A percentile compares a stretch with the other conserved stretches of the same genome.
phyloP scores from a whole-genome alignment of 73 alveolate genomes.

The Tetrahymena borealis region DNA sequence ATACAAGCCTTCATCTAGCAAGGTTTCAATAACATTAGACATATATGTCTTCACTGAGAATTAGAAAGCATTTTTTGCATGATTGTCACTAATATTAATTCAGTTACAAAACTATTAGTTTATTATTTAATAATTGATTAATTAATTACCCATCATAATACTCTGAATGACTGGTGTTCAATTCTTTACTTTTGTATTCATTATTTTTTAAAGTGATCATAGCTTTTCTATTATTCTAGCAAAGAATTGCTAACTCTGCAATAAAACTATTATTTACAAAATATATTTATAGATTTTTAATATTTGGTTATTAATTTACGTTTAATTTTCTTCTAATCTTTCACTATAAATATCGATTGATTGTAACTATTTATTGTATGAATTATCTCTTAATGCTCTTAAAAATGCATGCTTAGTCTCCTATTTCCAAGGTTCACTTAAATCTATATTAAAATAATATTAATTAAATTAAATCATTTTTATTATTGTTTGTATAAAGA shows the following conservation, averaged over 20 bases:
- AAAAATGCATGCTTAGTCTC: neutral
- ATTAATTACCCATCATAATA: neutral
- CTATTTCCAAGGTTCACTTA: neutral
- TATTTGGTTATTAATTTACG: neutral
- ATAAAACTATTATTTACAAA: neutral
- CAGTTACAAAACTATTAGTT: neutral
- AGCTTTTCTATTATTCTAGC: neutral
- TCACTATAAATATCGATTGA: neutral
- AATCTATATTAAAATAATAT: neutral
- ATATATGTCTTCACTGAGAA: conserved; percentile 34
- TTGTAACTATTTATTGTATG: neutral
- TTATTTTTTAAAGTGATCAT: neutral
- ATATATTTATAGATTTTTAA: neutral
- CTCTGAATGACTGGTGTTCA: neutral
- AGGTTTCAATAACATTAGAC: conserved; percentile 42
- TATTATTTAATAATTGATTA: neutral
- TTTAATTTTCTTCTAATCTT: neutral
- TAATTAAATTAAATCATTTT: neutral
- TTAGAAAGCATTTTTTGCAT: conserved; percentile 25
- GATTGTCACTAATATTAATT: conserved; percentile 27
- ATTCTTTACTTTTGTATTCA: neutral
- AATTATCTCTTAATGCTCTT: neutral
- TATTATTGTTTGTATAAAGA: neutral
- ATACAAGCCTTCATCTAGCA: conserved; percentile 36
- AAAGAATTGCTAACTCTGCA: neutral